phyloP scores from a whole-genome alignment of 2,329 filamentous ascomycete species.

The Thermochaetoides dissita region DNA sequence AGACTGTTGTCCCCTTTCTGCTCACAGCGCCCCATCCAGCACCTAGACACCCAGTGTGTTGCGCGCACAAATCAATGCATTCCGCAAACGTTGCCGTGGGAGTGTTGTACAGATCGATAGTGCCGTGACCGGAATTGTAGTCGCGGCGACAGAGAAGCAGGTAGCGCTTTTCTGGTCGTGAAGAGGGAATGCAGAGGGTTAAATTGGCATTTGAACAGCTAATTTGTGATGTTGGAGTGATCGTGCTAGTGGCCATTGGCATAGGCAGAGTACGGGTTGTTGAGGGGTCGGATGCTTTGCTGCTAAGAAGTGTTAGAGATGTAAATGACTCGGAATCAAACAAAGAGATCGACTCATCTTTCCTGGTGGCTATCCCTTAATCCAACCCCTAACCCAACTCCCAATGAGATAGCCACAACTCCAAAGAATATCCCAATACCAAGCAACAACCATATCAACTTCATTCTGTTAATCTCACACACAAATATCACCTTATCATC shows the following conservation, averaged over 20 bases:
- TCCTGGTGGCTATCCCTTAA: background rate
- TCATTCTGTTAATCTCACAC: conserved; percentile 16
- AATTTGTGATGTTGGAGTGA: background rate
- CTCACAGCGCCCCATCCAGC: conserved; percentile 21
- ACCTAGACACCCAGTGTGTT: conserved; percentile 18
- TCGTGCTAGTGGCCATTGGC: conserved; percentile 6
- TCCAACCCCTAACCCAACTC: conserved; percentile 22
- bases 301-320: background rate
- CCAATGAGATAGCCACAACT: conserved; percentile 20
- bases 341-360: conserved; percentile 4
- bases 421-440: conserved; percentile 18
- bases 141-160: conserved; percentile 22
- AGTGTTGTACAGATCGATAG: conserved; percentile 17
- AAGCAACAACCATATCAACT: conserved; percentile 18
- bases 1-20: conserved; percentile 10
- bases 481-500: conserved; percentile 6
- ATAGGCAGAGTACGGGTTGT: conserved; percentile 4
- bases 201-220: conserved; percentile 23
- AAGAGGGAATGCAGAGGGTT: conserved; percentile 18
- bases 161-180: conserved; percentile 13
- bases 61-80: conserved; percentile 21
- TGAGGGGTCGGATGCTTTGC: conserved; percentile 1
- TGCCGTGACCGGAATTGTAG: conserved; percentile 20
- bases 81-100: conserved; percentile 17
- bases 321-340: background rate